Base-by-base conservation (phyloP, 176 grass and related monocot genomes). In the Eremochloa ophiuroides region DNA sequence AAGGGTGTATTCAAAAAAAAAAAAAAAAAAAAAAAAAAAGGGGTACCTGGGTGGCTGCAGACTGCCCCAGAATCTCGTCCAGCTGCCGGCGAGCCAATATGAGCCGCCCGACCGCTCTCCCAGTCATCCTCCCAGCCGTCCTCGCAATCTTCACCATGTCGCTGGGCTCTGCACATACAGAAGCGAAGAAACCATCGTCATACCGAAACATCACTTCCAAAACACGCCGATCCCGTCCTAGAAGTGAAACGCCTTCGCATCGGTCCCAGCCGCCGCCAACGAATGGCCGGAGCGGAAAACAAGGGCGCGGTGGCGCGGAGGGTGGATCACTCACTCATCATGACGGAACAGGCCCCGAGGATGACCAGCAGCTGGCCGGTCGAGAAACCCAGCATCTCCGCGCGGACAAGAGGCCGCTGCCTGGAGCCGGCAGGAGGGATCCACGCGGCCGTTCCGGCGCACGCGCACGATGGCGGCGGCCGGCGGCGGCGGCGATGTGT, bases 81-180 rank as follows among this genome's bases (percentile, higher is more conserved):
- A 98, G 87, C 81, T 91, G 90, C 50, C 86, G 73, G 51, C 90
- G 95, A 9, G 84, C 82, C 37, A 98, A 20, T 59, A 91, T 89
- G 81, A 94, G 87, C 71, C 89, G 74, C 17, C 92, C 92, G 5
- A 98, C 89, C 7, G 90, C 85, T 81, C 78, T 88, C 66, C 95
- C 95, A 4, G 90, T 85, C 77, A 90, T 74, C 86, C 80, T 83
- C 48, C 95, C 95, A 27, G 92, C 90, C 59, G 86, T 59, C 83
- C 84, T 91, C 34, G 92, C 85, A 33, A 98, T 91, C 76, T 85
- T 88, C 23, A 93, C 87, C 44, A 98, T 89, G 62, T 98, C 95
- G 23, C 91, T 93, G 15, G 92, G 85, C 74, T 91, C 95, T 97
- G 22, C 15, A 26, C 39, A 80, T 62, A 4, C 39, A 80, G 62